phyloP scores from a whole-genome alignment of 176 grass and related monocot genomes.

The Phoenix roebelenii region DNA sequence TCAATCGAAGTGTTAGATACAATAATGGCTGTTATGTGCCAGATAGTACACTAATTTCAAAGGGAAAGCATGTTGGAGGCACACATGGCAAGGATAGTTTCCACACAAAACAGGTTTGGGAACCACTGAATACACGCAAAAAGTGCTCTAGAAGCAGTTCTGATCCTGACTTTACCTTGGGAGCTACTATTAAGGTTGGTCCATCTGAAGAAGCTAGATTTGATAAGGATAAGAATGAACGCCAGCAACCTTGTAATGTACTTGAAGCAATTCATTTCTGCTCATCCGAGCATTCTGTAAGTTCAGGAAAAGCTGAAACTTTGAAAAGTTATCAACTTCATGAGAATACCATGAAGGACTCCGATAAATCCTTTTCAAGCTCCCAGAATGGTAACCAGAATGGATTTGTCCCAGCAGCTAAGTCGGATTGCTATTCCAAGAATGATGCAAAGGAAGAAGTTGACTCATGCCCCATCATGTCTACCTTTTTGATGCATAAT shows the following conservation, averaged over 20 bases:
- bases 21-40: constrained; percentile 18
- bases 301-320: constrained; percentile 20
- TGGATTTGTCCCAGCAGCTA: constrained; percentile 10
- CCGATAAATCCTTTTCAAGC: neutral
- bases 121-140: constrained; percentile 65
- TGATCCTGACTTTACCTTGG: constrained; percentile 14
- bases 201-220: neutral
- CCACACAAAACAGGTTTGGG: constrained; percentile 81
- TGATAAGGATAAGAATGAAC: constrained; percentile 8
- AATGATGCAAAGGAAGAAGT: constrained; percentile 26
- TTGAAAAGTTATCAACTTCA: constrained; percentile 16
- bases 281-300: constrained; percentile 19
- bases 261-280: constrained; percentile 17
- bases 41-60: constrained; percentile 28
- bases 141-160: constrained; percentile 30
- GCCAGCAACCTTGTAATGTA: neutral
- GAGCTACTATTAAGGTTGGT: neutral
- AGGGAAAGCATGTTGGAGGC: constrained; percentile 39
- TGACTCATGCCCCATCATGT: constrained; percentile 20
- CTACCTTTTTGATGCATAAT: constrained; percentile 1
- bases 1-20: constrained; percentile 47
- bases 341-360: constrained; percentile 7
- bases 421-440: constrained; percentile 22
- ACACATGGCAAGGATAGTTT: constrained; percentile 41
- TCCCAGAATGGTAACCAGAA: constrained; percentile 21